Percentiles rank a stretch among this genome's conserved stretches.
Evolutionary conservation across 495 filamentous ascomycete species (phyloP).

Genomic region (Parathielavia hyrcaniae): DNA sequence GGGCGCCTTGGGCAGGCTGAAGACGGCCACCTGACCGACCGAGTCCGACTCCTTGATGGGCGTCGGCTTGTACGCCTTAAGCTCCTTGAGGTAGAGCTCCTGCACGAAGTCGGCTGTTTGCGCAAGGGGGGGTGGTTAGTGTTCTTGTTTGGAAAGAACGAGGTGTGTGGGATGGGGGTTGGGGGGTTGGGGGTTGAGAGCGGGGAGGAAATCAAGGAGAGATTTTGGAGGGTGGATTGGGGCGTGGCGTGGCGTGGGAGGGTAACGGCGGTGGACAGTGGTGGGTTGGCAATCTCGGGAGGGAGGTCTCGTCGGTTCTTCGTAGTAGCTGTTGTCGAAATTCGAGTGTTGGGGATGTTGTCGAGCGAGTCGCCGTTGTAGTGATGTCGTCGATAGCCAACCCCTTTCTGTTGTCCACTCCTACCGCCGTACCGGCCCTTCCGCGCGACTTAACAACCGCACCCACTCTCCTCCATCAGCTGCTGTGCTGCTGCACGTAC

Average conservation of each 20-base stretch:
- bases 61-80: conserved; percentile 85
- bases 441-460: conserved; percentile 5
- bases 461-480: not conserved
- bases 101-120: conserved; percentile 88
- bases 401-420: not conserved
- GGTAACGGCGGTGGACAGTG: not conserved
- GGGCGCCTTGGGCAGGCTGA: conserved; percentile 69
- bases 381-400: conserved; percentile 16
- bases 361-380: conserved; percentile 27
- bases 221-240: not conserved
- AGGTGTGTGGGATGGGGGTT: no score
- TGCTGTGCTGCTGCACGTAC: conserved; percentile 42
- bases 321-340: not conserved
- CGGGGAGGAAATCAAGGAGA: not conserved
- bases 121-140: not conserved
- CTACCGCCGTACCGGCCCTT: conserved; percentile 7
- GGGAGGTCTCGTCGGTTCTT: not conserved
- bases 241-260: not conserved
- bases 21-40: conserved; percentile 87
- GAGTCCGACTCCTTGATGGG: conserved; percentile 78
- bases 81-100: conserved; percentile 91
- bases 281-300: not conserved
- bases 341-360: not conserved
- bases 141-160: not conserved
- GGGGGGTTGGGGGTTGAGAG: not conserved